Evolutionary conservation across 2,329 filamentous ascomycete species (phyloP), one percentile per base, ranked within the genome.

Genomic region (Ophiostoma quercus): DNA sequence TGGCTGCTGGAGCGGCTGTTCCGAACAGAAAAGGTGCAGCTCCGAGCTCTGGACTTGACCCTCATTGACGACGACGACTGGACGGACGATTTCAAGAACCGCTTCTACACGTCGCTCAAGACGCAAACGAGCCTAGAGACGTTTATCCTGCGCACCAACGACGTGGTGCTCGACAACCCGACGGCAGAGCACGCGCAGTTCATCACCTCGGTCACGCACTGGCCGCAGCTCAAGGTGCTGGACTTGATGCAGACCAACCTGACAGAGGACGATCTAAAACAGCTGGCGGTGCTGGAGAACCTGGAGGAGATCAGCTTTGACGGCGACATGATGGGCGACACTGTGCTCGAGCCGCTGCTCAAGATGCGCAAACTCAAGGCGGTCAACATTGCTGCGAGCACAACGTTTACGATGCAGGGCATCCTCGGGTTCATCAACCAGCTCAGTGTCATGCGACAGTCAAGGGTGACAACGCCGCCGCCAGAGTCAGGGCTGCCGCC

Each of bases 261-360:
- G 71, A 79, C 77, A 0, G 78, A 82, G 8, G 76, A 79, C 9
- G 83, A 89, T 54, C 78, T 90, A 43, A 75, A 79, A 12, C 74
- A 74, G 2, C 79, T 90, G 19, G 79, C 83, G 32, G 71, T 79
- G 11, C 77, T 88, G 11, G 77, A 77, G 0, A 75, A 80, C 19
- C 80, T 91, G 0, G 85, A 88, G 73, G 82, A 85, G 14, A 77
- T 90, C 16, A 83, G 80, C 63, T 82, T 90, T 67, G 83, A 82
- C 62, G 87, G 87, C 62, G 83, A 84, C 19, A 77, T 85, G 29
- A 80, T 83, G 5, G 83, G 87, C 71, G 79, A 81, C 43, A 75
- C 76, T 3, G 75, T 87, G 14, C 79, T 84, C 12, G 76, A 76
- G 6, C 71, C 73, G 0, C 70, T 82, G 0, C 69, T 74, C 9